phyloP scores from a whole-genome alignment of 192 early-diverging fungal genomes.

The Thamnidium elegans region DNA sequence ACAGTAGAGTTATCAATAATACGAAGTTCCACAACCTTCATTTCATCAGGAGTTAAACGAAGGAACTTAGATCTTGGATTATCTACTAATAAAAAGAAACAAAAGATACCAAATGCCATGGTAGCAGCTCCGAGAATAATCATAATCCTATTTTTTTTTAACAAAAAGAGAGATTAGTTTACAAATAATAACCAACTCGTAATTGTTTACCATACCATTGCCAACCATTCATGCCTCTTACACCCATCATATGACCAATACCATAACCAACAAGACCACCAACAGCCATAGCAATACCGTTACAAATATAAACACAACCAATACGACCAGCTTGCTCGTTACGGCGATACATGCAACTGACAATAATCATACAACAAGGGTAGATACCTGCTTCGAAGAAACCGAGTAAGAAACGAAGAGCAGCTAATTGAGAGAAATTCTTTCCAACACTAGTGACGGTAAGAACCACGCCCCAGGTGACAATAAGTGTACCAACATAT shows the following conservation, averaged over 20 bases:
- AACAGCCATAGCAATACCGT: conserved; percentile 31
- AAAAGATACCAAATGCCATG: conserved; percentile 20
- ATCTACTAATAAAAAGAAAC: conserved; percentile 29
- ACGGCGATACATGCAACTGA: conserved; percentile 28
- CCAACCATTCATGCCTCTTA: conserved; percentile 18
- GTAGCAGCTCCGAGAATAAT: conserved; percentile 34
- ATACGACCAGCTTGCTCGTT: conserved; percentile 22
- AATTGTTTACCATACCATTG: conserved; percentile 19
- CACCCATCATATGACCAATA: conserved; percentile 33
- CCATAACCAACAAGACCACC: conserved; percentile 35
- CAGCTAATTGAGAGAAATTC: conserved; percentile 34
- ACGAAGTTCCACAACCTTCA: conserved; percentile 20
- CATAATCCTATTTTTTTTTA: conserved; percentile 18
- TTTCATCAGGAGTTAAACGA: conserved; percentile 7
- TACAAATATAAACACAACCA: conserved; percentile 26
- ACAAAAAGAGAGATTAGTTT: background rate
- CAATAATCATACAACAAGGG: conserved; percentile 28
- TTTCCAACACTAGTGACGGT: conserved; percentile 18
- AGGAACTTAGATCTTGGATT: conserved; percentile 24
- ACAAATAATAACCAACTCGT: background rate
- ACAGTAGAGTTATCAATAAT: conserved; percentile 24
- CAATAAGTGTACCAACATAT: conserved; percentile 23
- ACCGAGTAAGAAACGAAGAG: conserved; percentile 32
- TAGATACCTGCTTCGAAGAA: conserved; percentile 33
- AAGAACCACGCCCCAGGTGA: conserved; percentile 27